Percentiles rank a stretch among this genome's conserved stretches.
Evolutionary conservation across 164 flowering plant species (phyloP).

Genomic region (Houttuynia cordata): DNA sequence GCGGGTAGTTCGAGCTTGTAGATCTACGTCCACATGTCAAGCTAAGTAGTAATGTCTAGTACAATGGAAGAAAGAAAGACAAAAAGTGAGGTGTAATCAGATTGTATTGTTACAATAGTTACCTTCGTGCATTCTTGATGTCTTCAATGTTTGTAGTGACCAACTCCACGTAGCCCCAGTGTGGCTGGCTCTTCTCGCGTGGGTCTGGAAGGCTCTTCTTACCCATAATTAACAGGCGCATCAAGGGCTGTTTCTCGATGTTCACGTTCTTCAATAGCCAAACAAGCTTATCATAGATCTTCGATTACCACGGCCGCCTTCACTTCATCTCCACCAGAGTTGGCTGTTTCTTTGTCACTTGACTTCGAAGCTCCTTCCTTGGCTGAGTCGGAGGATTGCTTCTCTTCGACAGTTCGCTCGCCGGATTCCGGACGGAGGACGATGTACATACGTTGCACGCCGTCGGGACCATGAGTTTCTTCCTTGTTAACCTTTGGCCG

Average conservation of each 20-base stretch:
- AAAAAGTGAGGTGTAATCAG: neutral
- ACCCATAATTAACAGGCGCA: constrained; percentile 61
- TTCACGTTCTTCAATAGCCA: constrained; percentile 33
- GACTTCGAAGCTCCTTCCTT: constrained; percentile 28
- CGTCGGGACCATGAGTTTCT: constrained; percentile 47
- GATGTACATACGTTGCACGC: constrained; percentile 60
- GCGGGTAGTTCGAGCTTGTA: constrained; percentile 71
- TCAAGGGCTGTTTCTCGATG: constrained; percentile 42
- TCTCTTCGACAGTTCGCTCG: neutral
- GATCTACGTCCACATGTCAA: constrained; percentile 10
- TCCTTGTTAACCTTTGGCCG: constrained; percentile 66
- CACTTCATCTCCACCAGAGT: constrained; percentile 1
- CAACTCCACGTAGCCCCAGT: constrained; percentile 78
- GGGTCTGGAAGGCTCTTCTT: constrained; percentile 59
- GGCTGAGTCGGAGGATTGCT: constrained; percentile 25
- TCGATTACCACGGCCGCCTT: constrained; percentile 50
- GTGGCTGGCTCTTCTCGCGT: constrained; percentile 33
- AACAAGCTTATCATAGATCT: too few relatives aligned
- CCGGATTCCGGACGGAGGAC: constrained; percentile 23
- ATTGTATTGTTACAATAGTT: constrained; percentile 23
- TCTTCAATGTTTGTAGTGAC: constrained; percentile 52
- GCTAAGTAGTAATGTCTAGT: neutral
- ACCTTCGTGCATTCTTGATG: constrained; percentile 41
- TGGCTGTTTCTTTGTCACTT: neutral
- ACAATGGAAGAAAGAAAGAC: neutral